Conservation (phyloP, 805 yeast genomes). For the Kluyveromyces dobzhanskii region DNA sequence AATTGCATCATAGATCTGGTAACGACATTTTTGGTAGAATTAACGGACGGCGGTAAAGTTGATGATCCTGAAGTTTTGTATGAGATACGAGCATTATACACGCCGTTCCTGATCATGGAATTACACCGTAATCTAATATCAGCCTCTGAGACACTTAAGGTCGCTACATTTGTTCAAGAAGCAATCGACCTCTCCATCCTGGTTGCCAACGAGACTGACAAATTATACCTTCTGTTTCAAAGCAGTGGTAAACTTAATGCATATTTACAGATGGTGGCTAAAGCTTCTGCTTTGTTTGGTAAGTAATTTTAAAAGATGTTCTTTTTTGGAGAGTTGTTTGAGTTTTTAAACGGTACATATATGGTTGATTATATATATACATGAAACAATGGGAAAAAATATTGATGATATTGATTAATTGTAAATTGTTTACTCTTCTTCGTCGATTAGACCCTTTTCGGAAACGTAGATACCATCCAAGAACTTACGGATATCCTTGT, state of each 20-base stretch:
- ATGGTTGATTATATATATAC: too few relatives aligned
- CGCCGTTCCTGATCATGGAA: constrained; percentile 66
- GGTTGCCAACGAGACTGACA: constrained; percentile 60
- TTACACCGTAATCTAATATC: constrained; percentile 47
- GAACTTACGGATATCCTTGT: constrained; percentile 99
- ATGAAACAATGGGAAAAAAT: too few relatives aligned
- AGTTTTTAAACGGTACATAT: too few relatives aligned
- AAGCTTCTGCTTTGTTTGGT: constrained; percentile 14
- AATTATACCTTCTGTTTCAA: constrained; percentile 54
- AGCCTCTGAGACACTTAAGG: constrained; percentile 30
- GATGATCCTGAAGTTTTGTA: constrained; percentile 35
- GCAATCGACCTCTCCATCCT: constrained; percentile 53
- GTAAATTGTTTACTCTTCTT: constrained; percentile 36
- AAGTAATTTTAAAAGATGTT: background rate
- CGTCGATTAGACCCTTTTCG: constrained; percentile 81
- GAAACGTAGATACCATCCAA: constrained; percentile 99
- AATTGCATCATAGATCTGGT: constrained; percentile 20
- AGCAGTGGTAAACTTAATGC: constrained; percentile 47
- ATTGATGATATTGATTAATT: too few relatives aligned
- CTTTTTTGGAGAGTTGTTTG: too few relatives aligned
- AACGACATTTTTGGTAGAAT: constrained; percentile 25
- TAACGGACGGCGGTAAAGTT: constrained; percentile 18
- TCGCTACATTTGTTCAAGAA: constrained; percentile 40
- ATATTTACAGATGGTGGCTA: constrained; percentile 45
- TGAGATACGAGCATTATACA: constrained; percentile 57